phyloP scores from a whole-genome alignment of 2,329 filamentous ascomycete genomes.

The Cytospora chrysosperma region DNA sequence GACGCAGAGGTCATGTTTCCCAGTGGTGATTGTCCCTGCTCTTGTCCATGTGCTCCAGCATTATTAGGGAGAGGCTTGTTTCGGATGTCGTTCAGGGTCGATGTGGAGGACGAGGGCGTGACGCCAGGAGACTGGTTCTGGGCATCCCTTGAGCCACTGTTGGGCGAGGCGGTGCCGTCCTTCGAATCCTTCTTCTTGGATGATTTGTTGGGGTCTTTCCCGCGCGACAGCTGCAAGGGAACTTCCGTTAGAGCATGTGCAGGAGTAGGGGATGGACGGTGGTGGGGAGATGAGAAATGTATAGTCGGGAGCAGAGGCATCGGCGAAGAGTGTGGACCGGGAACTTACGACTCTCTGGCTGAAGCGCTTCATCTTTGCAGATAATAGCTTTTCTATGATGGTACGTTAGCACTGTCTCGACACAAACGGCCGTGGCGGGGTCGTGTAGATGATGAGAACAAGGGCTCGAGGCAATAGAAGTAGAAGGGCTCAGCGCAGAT shows the following conservation, averaged over 20 bases:
- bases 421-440: conserved; percentile 9
- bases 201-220: conserved; percentile 83
- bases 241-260: conserved; percentile 13
- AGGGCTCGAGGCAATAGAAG: not conserved
- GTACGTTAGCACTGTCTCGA: conserved; percentile 16
- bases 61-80: conserved; percentile 72
- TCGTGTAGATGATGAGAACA: conserved; percentile 4
- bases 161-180: conserved; percentile 79
- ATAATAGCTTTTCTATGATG: conserved; percentile 27
- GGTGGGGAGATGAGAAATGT: conserved; percentile 6
- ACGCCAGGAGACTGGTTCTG: conserved; percentile 59
- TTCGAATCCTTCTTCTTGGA: conserved; percentile 71
- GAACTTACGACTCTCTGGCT: conserved; percentile 90
- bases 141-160: conserved; percentile 54
- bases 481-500: conserved; percentile 4
- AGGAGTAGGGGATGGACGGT: not conserved
- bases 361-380: conserved; percentile 87
- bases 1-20: conserved; percentile 24
- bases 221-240: conserved; percentile 74
- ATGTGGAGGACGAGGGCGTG: conserved; percentile 87
- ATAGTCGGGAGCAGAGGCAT: not conserved
- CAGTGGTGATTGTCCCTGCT: conserved; percentile 37
- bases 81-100: conserved; percentile 79
- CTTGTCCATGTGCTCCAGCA: conserved; percentile 41
- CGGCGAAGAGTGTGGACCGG: conserved; percentile 16